Conservation (phyloP, 495 filamentous ascomycete genomes). For the Margaritispora aquatica region DNA sequence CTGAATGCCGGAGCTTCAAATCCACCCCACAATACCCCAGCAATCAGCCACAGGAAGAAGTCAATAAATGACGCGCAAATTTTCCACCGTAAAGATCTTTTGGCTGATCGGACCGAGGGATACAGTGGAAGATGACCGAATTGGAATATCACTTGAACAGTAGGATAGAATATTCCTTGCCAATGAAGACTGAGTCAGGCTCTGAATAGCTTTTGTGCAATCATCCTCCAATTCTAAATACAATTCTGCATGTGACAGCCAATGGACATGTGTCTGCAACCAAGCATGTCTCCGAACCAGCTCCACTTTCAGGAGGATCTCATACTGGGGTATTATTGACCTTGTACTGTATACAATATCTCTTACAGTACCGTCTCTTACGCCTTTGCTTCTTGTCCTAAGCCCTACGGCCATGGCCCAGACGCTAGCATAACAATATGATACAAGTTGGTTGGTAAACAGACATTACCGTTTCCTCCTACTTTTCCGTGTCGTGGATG, state of each 20-base stretch:
- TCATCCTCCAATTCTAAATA: too few relatives aligned
- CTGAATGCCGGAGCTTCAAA: not conserved
- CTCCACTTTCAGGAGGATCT: not conserved
- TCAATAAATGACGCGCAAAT: constrained; percentile 14
- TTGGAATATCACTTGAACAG: not conserved
- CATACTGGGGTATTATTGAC: not conserved
- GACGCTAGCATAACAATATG: not conserved
- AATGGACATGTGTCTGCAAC: not conserved
- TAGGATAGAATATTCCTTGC: not conserved
- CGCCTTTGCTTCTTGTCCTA: not conserved
- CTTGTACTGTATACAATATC: not conserved
- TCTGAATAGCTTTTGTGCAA: not conserved
- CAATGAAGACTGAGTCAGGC: not conserved
- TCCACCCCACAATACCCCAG: not conserved
- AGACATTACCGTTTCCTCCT: constrained; percentile 20
- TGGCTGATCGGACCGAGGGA: constrained; percentile 13
- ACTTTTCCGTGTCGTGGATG: constrained; percentile 21
- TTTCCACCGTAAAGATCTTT: not conserved
- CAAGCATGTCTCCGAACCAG: not conserved
- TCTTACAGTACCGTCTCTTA: not conserved
- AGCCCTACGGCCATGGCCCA: too few relatives aligned
- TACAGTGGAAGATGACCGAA: not conserved
- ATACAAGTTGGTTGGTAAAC: not conserved
- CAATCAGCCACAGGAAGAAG: not conserved
- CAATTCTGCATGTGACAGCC: not conserved